phyloP scores from a whole-genome alignment of 2,329 filamentous ascomycete genomes.

The Phialemonium atrogriseum region DNA sequence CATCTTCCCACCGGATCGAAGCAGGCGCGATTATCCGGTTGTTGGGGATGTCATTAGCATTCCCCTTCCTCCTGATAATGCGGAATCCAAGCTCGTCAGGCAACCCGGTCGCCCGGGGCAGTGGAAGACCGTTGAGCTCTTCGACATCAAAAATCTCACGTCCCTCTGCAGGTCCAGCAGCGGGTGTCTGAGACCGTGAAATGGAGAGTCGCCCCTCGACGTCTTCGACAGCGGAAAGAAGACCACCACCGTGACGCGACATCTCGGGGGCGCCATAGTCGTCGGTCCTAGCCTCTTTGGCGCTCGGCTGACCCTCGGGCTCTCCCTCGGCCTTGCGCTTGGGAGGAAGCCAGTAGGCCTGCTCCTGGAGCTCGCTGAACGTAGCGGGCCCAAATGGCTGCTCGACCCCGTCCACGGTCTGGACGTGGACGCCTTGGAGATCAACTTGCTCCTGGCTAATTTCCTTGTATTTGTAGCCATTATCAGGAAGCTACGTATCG shows the following conservation, averaged over 20 bases:
- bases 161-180: slow-evolving; percentile 11
- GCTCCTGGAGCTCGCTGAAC: slow-evolving; percentile 22
- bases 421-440: slow-evolving; percentile 35
- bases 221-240: slow-evolving; percentile 23
- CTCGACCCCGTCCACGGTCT: slow-evolving; percentile 27
- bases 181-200: slow-evolving; percentile 14
- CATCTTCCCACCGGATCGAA: slow-evolving; percentile 37
- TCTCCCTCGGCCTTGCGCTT: slow-evolving; percentile 46
- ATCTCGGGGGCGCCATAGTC: slow-evolving; percentile 21
- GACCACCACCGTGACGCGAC: slow-evolving; percentile 31
- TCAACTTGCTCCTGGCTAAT: slow-evolving; percentile 36
- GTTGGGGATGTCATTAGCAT: slow-evolving; percentile 30
- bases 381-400: no score
- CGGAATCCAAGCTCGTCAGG: slow-evolving; percentile 46
- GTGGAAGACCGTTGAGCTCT: slow-evolving; percentile 10
- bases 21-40: slow-evolving; percentile 47
- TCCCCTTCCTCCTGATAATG: slow-evolving; percentile 30
- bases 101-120: slow-evolving; percentile 32
- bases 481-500: slow-evolving; percentile 22
- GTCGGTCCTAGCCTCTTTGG: slow-evolving; percentile 32
- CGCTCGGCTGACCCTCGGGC: slow-evolving; percentile 38
- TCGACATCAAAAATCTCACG: slow-evolving; percentile 2
- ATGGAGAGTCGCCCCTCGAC: slow-evolving; percentile 18
- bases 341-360: slow-evolving; percentile 17
- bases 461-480: slow-evolving; percentile 34